Evolutionary conservation across 495 filamentous ascomycete genomes (phyloP).

Genomic region (Xanthoparmelia taractica): DNA sequence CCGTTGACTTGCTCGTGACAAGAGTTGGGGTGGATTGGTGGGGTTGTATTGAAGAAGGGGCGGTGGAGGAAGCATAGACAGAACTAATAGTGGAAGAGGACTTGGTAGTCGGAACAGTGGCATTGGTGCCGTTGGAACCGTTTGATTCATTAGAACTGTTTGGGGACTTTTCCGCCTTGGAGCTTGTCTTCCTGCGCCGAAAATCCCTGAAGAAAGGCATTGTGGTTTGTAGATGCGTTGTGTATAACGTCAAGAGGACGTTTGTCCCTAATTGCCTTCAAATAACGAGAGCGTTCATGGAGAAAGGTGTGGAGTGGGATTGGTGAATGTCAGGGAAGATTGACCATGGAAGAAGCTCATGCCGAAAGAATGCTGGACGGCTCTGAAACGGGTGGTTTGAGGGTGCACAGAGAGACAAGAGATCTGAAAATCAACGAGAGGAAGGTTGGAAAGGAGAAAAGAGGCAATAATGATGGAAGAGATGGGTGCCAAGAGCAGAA

Average conservation of each 20-base stretch:
- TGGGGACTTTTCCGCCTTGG: constrained; percentile 46
- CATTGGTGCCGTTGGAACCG: constrained; percentile 37
- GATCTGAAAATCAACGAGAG: constrained; percentile 12
- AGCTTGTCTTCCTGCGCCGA: constrained; percentile 51
- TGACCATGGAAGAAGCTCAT: neutral
- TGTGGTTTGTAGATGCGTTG: neutral
- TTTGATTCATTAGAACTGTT: constrained; percentile 50
- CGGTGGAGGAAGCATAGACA: constrained; percentile 47
- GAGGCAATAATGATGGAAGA: constrained; percentile 3
- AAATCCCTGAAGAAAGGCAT: constrained; percentile 72
- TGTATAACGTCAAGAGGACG: neutral
- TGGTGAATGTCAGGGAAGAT: neutral
- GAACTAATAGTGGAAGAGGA: constrained; percentile 61
- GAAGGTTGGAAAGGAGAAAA: neutral
- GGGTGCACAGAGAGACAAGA: neutral
- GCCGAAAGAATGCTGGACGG: neutral
- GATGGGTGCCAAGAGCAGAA: neutral
- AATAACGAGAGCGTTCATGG: constrained; percentile 8
- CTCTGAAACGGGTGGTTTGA: constrained; percentile 10
- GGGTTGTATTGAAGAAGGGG: constrained; percentile 53
- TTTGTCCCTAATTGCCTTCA: neutral
- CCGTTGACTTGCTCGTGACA: constrained; percentile 44
- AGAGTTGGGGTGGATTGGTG: constrained; percentile 44
- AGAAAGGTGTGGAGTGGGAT: neutral
- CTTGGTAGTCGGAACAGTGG: constrained; percentile 44